Conservation (phyloP, 768 basidiomycete genomes). For the Daedaleopsis nitida region DNA sequence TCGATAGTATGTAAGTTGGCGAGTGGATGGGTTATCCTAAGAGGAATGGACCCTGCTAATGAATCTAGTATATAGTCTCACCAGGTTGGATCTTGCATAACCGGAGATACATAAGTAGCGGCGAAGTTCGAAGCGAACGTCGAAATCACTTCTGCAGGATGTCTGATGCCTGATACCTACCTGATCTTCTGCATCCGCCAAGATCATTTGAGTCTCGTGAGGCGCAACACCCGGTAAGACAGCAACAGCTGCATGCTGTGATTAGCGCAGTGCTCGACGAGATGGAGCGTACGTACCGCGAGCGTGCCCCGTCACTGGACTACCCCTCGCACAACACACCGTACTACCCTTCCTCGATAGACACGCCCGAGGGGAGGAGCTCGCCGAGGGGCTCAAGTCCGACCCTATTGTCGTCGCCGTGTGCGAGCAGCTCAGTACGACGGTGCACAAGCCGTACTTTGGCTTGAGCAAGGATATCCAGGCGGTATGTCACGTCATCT, state of each 20-base stretch:
- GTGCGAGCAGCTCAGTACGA: conserved; percentile 63
- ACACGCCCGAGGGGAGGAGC: background rate
- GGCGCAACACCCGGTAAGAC: too few species aligned
- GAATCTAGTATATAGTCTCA: too few species aligned
- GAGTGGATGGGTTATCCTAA: too few species aligned
- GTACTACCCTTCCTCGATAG: background rate
- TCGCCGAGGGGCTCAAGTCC: conserved; percentile 53
- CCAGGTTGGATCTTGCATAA: too few species aligned
- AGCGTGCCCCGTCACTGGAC: conserved; percentile 8
- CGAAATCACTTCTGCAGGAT: too few species aligned
- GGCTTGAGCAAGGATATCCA: conserved; percentile 69
- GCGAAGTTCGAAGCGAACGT: too few species aligned
- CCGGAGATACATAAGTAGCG: too few species aligned
- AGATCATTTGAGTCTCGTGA: too few species aligned
- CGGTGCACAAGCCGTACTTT: conserved; percentile 67
- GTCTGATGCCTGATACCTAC: too few species aligned
- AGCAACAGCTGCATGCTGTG: conserved; percentile 49
- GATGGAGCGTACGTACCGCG: conserved; percentile 53
- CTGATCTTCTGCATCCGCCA: too few species aligned
- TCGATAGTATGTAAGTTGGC: too few species aligned
- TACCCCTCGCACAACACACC: conserved; percentile 9
- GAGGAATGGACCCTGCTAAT: too few species aligned
- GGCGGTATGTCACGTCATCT: conserved; percentile 58
- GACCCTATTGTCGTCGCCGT: conserved; percentile 69
- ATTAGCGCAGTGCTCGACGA: conserved; percentile 68